Percentiles rank a stretch among this genome's conserved stretches.
phyloP scores from a whole-genome alignment of 257 asterid genomes.

The Przewalskia tangutica region DNA sequence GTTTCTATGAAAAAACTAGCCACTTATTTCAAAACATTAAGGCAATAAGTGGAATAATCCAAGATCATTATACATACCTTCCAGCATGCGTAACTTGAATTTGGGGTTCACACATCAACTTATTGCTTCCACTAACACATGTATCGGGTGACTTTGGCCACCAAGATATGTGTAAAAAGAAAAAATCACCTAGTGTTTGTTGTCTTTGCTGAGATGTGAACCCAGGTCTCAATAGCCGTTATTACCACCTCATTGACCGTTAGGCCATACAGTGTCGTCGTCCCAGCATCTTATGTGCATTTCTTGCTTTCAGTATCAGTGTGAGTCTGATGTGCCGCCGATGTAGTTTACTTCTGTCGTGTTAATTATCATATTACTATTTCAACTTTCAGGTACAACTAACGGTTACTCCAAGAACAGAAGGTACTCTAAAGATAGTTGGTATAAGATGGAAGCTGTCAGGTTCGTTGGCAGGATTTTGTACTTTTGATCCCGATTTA shows the following conservation, averaged over 20 bases:
- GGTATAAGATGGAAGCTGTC: conserved; percentile 98
- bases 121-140: not conserved
- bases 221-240: not conserved
- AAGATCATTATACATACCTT: not conserved
- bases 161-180: not conserved
- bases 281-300: not conserved
- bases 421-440: conserved; percentile 71
- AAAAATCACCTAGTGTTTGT: not conserved
- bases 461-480: conserved; percentile 66
- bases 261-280: not conserved
- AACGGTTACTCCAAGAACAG: conserved; percentile 66
- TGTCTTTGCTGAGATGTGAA: not conserved
- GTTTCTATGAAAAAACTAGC: not conserved
- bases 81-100: not conserved
- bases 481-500: conserved; percentile 55
- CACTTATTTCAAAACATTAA: not conserved
- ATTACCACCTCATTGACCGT: not conserved
- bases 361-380: not conserved
- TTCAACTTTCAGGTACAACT: conserved; percentile 64
- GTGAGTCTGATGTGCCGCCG: not conserved
- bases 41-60: not conserved
- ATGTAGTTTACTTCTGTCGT: not conserved
- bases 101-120: not conserved
- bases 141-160: not conserved
- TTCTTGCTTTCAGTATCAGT: not conserved